Conservation (phyloP, 2,329 filamentous ascomycete genomes). For the Fusarium miscanthi region DNA sequence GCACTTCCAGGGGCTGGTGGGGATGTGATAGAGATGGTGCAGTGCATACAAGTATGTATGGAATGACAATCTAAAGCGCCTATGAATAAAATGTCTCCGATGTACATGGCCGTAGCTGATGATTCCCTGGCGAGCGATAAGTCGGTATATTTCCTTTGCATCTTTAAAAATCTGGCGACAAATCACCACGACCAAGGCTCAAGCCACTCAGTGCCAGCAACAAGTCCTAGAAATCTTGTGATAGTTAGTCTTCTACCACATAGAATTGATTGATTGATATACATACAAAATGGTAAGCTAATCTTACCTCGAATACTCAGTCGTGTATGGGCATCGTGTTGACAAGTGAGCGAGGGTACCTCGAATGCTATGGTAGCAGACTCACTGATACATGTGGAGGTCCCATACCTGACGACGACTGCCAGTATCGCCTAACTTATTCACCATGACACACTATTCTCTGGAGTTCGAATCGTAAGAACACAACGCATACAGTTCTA, state of each 20-base stretch:
- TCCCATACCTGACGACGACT: neutral
- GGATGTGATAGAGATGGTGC: conserved; percentile 22
- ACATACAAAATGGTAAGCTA: conserved; percentile 2
- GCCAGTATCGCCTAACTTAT: neutral
- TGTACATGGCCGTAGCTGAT: conserved; percentile 1
- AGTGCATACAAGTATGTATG: conserved; percentile 9
- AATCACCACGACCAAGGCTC: neutral
- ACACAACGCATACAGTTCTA: neutral
- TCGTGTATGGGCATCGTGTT: neutral
- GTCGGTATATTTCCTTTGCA: neutral
- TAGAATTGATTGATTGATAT: conserved; percentile 8
- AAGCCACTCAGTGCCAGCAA: neutral
- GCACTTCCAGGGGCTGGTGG: conserved; percentile 32
- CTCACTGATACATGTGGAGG: neutral
- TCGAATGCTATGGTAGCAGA: neutral
- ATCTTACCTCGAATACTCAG: neutral
- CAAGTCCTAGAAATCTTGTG: neutral
- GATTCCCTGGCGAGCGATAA: neutral
- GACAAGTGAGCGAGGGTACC: neutral
- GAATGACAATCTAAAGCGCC: conserved; percentile 16
- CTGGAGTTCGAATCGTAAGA: neutral
- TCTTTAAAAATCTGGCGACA: neutral
- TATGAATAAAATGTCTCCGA: neutral
- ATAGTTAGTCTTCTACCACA: conserved; percentile 2
- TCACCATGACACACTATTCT: neutral